Conservation (phyloP, 1,284 basidiomycete genomes). For the Grifola frondosa region DNA sequence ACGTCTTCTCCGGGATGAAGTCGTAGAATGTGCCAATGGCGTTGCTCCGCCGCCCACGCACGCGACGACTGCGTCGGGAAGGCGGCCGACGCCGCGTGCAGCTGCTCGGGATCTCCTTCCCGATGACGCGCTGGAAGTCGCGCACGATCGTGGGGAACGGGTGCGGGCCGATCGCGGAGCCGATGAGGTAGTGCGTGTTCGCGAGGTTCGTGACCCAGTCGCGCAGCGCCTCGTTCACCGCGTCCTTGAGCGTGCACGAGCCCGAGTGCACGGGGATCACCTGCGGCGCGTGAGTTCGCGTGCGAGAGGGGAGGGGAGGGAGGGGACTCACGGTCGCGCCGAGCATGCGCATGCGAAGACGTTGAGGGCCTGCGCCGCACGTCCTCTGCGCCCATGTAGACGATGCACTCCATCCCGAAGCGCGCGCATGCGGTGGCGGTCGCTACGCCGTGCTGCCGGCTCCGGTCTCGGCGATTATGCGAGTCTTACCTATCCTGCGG, state of each 20-base stretch:
- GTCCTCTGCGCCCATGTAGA: slow-evolving; percentile 99
- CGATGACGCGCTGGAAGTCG: slow-evolving; percentile 97
- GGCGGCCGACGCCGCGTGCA: slow-evolving; percentile 75
- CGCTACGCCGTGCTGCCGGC: slow-evolving; percentile 99
- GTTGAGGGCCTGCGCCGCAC: slow-evolving; percentile 91
- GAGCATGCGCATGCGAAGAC: slow-evolving; percentile 98
- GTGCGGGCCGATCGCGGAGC: slow-evolving; percentile 96
- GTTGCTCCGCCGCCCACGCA: slow-evolving; percentile 98
- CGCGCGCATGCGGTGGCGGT: slow-evolving; percentile 98
- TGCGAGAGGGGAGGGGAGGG: slow-evolving; percentile 4
- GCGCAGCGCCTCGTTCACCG: slow-evolving; percentile 94
- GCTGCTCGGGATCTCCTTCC: slow-evolving; percentile 90
- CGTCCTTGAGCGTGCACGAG: slow-evolving; percentile 95
- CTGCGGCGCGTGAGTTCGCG: slow-evolving; percentile 36
- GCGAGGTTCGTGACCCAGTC: slow-evolving; percentile 98
- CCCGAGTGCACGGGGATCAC: slow-evolving; percentile 95
- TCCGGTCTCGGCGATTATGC: slow-evolving; percentile 98
- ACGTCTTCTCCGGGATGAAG: slow-evolving; percentile 88
- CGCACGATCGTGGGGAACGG: slow-evolving; percentile 99
- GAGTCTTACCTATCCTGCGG: slow-evolving; percentile 88
- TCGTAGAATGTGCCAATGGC: slow-evolving; percentile 97
- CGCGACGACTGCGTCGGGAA: slow-evolving; percentile 94
- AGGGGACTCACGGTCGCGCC: slow-evolving; percentile 72
- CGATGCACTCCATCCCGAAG: slow-evolving; percentile 92
- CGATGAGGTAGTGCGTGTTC: slow-evolving; percentile 95